Base-by-base conservation (phyloP, 345 rosid species). In the Rhizophora mangle region DNA sequence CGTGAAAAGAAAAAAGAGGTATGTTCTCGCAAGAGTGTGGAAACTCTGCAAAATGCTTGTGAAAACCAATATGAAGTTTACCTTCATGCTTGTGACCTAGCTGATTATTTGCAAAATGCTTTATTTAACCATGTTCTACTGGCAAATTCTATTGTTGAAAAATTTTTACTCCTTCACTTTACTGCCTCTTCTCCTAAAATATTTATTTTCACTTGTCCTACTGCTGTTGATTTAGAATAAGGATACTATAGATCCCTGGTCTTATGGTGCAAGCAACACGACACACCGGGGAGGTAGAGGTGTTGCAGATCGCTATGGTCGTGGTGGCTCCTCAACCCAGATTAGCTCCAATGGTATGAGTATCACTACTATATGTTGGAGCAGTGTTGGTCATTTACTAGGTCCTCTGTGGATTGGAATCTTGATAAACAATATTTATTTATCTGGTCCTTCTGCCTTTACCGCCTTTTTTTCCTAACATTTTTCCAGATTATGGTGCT, bases 291-390 rank as follows among this genome's bases (percentile, higher is more conserved):
- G 92, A 46, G 83, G 75, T 65, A 85, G 91, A 79, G 82, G 85
- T 81, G 89, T 83, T 64, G 65, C 88, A 63, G 97, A 89, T 73
- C 96, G 97, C 31, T 82, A 89, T 76, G 87, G 89, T 37, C 88
- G 90, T 59, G 79, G 83, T 79, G 85, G 86, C 67, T 77, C 87
- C 67, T 77, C 87, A 66, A 65, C 81, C 55, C 73, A 81, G 56
- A 71, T 76, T 68, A 61, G 53, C 68, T 78, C 88, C 54, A 81
- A 72, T 80, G 98, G 97, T 94, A 86, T 65, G 80, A 74, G 70
- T 63, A 15, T 9, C 55, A 55, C 52, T 61, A 31, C 60, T 24
- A 52, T 5, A 27, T 37, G 20, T 59, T 68, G 31, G 53, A 43
- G 52, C 46, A 58, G 18, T 43, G 67, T 67, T 30, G 43, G 9